Evolutionary conservation across 345 rosid genomes (phyloP), one percentile per base, ranked within the genome.

Genomic region (Salix caprea): DNA sequence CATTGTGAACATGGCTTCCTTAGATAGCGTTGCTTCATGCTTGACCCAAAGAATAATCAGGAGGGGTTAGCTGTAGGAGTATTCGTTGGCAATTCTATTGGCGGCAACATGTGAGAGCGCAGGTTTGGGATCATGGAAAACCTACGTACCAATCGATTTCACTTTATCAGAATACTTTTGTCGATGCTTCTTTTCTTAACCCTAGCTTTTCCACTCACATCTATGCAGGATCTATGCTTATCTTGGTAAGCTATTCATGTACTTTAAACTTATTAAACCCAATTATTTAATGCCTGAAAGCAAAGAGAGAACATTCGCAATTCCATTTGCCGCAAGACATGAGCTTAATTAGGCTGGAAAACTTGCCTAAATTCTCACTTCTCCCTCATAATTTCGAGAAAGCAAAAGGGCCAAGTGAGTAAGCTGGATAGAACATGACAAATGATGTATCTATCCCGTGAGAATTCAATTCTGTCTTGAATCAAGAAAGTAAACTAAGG

Each of bases 191-290:
- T 10, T 40, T 40, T 40, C 2, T 40, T 12, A 13, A 40, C 18
- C 34, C 68, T 37, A 37, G 24, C 72, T 67, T 67, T 67, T 54
- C 3, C 78, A 68, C 64, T 54, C 52, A 26, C 67, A 23, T 19
- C 78, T n/a, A 54, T 39, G 54, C 66, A 56, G 65, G 78, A 67
- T 76, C 73, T 56, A 74, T 30, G 28, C 58, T 44, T 62, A 2
- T 62, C 37, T 36, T 5, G 37, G 37, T 36, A 36, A 36, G 37
- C 37, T 36, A 36, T 36, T 19, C 54, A 14, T 48, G 54, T 5
- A 4, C 54, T 36, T 48, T 48, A 14, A 48, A 15, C 3, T 15
- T 48, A 48, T 18, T 48, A 15, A 3, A 16, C 18, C 54, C 18
- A 1, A 19, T 48, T 48, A 5, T 48, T 16, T 0, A 6, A 5